phyloP scores from a whole-genome alignment of 495 filamentous ascomycete species.

The Tuber microsphaerosporum region DNA sequence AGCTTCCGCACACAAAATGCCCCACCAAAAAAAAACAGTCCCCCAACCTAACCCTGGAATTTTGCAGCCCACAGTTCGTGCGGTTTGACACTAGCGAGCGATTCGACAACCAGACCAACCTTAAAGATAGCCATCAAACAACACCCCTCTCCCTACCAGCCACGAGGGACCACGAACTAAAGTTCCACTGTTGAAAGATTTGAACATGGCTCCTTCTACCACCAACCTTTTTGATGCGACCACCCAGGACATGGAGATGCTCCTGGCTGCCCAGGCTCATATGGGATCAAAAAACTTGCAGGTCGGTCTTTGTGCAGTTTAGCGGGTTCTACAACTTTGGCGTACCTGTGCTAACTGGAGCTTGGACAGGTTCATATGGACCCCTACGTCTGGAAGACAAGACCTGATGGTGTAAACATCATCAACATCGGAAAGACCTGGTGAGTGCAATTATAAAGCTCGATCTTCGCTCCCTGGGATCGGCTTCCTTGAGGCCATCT shows the following conservation, averaged over 20 bases:
- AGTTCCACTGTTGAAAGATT: slow-evolving; percentile 17
- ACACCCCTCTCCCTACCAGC: slow-evolving; percentile 22
- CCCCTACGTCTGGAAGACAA: slow-evolving; percentile 98
- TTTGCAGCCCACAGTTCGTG: slow-evolving; percentile 28
- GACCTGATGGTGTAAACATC: slow-evolving; percentile 93
- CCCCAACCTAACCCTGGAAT: slow-evolving; percentile 37
- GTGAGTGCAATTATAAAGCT: slow-evolving; percentile 50
- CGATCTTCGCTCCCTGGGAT: neutral
- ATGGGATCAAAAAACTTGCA: slow-evolving; percentile 98
- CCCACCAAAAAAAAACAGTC: slow-evolving; percentile 38
- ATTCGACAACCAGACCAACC: slow-evolving; percentile 23
- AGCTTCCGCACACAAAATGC: slow-evolving; percentile 18
- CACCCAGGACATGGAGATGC: slow-evolving; percentile 93
- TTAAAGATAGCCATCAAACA: slow-evolving; percentile 23
- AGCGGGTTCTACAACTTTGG: slow-evolving; percentile 10
- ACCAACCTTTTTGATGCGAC: slow-evolving; percentile 62
- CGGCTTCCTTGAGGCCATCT: neutral
- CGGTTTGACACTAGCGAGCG: slow-evolving; percentile 9
- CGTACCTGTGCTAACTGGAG: slow-evolving; percentile 24
- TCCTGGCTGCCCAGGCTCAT: slow-evolving; percentile 91
- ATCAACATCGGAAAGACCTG: slow-evolving; percentile 99
- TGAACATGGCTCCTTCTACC: slow-evolving; percentile 67
- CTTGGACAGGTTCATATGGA: slow-evolving; percentile 73
- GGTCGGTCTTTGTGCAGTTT: slow-evolving; percentile 41
- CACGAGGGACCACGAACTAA: slow-evolving; percentile 34